Base-by-base conservation (phyloP, 2,329 filamentous ascomycete species). In the Ceratocystis harringtonii region DNA sequence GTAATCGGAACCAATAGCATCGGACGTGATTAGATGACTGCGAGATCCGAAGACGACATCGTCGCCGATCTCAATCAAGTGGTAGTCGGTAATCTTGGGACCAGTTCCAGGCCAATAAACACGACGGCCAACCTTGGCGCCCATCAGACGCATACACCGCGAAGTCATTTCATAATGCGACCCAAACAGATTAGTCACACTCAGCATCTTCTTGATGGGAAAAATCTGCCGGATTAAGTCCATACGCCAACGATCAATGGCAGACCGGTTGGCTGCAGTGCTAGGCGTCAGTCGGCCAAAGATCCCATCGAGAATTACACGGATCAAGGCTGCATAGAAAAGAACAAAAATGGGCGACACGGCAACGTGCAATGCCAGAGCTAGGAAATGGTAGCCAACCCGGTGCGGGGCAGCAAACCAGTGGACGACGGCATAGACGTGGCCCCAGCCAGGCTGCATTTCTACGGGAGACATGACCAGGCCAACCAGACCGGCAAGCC, bases 31-130 rank as follows among this genome's bases (percentile, higher is more conserved):
- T 0, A 84, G 69, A 65, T 81, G 77, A 2, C 80, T 78, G 2
- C 80, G 76, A 12, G 80, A 83, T 0, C 81, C 81, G 68, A 84
- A 84, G 8, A 84, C 80, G n/a, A 84, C 81, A 70, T 84, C 78
- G 65, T 83, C 77, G 8, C 81, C 81, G 67, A 84, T 75, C 28
- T 83, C 77, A 10, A 84, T 69, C 0, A 83, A 73, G 68, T 82
- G 78, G 68, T 82, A 83, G 68, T 83, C 79, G 17, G 78, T 76
- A 44, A 83, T 77, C 1, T 72, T 73, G 0, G 80, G 81, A 0
- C 81, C 81, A 17, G 79, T 81, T 7, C 81, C 81, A 2, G 81
- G 81, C 81, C 81, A 83, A 71, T 83, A 83, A 0, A 83, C 77
- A 3, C 78, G 76, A 70, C 76, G 75, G 28, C 81, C 81, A 50